Conservation (phyloP, 2,329 filamentous ascomycete genomes). For the Cryphonectria parasitica region DNA sequence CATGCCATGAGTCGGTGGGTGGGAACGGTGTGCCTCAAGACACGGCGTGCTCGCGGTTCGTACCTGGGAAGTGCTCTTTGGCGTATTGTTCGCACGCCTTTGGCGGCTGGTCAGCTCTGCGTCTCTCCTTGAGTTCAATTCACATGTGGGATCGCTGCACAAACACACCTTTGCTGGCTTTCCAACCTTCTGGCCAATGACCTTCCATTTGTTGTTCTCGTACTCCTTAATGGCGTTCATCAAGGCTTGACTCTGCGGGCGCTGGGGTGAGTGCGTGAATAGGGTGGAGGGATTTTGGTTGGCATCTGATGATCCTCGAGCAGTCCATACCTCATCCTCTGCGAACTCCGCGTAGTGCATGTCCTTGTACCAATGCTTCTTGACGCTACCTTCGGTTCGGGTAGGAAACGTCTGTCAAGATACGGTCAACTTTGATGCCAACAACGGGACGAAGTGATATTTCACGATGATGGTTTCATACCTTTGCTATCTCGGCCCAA, state of each 20-base stretch:
- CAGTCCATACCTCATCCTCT: slow-evolving; percentile 81
- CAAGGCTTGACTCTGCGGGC: slow-evolving; percentile 70
- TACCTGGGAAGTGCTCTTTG: slow-evolving; percentile 83
- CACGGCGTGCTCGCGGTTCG: slow-evolving; percentile 8
- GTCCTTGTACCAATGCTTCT: slow-evolving; percentile 99
- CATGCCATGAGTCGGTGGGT: background rate
- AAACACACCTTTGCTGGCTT: slow-evolving; percentile 87
- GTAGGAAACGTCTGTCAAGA: slow-evolving; percentile 77
- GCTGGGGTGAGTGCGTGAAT: slow-evolving; percentile 12
- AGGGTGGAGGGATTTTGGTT: background rate
- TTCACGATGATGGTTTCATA: slow-evolving; percentile 43
- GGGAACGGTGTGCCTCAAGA: background rate
- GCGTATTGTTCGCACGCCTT: slow-evolving; percentile 86
- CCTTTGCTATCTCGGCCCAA: slow-evolving; percentile 99
- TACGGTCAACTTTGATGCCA: slow-evolving; percentile 26
- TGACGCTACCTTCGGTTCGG: slow-evolving; percentile 94
- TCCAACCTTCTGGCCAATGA: slow-evolving; percentile 93
- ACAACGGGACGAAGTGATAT: too few relatives aligned
- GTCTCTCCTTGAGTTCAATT: slow-evolving; percentile 94
- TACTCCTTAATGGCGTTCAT: slow-evolving; percentile 97
- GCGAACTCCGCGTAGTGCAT: slow-evolving; percentile 99
- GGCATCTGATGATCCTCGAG: background rate
- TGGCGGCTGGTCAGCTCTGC: slow-evolving; percentile 92
- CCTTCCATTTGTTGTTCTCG: slow-evolving; percentile 98
- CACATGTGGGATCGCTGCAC: slow-evolving; percentile 43